These are phyloP conservation scores for Phytophthora tentaculata DNA, from an alignment of 352 stramenopile genomes.

Conservation along the genomic window DNA sequence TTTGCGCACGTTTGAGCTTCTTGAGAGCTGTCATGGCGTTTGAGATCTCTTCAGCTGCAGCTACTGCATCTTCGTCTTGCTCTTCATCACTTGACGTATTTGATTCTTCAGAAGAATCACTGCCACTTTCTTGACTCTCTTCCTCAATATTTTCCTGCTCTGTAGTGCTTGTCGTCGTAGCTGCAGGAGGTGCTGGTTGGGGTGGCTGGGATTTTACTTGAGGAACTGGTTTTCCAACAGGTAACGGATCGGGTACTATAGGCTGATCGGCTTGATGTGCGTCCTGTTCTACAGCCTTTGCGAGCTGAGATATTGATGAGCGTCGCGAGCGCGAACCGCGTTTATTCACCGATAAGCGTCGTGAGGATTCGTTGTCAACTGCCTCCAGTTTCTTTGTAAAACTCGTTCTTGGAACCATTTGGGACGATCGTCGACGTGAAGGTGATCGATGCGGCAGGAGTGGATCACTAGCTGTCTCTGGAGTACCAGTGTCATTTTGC, in stretches of 20 bases:
- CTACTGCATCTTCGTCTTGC: constrained; percentile 25
- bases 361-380: constrained; percentile 1
- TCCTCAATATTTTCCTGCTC: neutral
- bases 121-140: constrained; percentile 19
- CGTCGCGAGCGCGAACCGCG: constrained; percentile 12
- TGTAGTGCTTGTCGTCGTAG: neutral
- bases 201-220: neutral
- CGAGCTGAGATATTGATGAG: constrained; percentile 4
- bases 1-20: constrained; percentile 69
- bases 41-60: constrained; percentile 48
- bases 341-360: constrained; percentile 20
- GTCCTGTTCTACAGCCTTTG: constrained; percentile 4
- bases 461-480: constrained; percentile 5
- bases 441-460: constrained; percentile 17
- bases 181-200: neutral
- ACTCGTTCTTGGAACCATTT: constrained; percentile 23
- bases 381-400: constrained; percentile 18
- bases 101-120: constrained; percentile 18
- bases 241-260: neutral
- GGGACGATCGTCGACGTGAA: constrained; percentile 21
- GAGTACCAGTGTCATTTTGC: neutral
- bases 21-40: constrained; percentile 66
- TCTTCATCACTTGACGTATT: constrained; percentile 15
- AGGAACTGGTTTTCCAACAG: neutral
- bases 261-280: neutral